These are phyloP conservation scores for Bolboschoenoplectus hybrid DNA, from an alignment of 202 grass and related monocot species.

Conservation along the genomic window DNA sequence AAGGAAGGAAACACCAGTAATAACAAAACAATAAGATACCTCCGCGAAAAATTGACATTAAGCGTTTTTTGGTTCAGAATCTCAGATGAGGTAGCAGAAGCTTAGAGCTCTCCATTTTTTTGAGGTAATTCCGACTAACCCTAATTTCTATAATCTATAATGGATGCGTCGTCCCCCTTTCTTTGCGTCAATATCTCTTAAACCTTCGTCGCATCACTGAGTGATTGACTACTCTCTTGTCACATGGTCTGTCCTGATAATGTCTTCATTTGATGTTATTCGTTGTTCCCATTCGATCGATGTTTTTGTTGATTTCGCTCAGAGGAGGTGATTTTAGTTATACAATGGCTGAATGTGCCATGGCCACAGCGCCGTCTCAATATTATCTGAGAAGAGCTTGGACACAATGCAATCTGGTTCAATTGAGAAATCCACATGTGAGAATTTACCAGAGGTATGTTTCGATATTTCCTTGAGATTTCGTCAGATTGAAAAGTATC, in stretches of 20 bases:
- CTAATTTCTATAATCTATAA: conserved; percentile 18
- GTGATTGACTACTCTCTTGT: background rate
- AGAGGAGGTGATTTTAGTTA: background rate
- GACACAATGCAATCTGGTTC: conserved; percentile 16
- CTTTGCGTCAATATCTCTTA: background rate
- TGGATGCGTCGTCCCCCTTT: background rate
- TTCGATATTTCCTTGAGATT: background rate
- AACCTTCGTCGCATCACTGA: background rate
- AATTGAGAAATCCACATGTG: conserved; percentile 20
- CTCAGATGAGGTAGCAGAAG: conserved; percentile 24
- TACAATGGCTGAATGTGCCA: conserved; percentile 60
- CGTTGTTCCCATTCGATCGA: background rate
- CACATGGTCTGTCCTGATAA: background rate
- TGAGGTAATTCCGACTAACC: conserved; percentile 22
- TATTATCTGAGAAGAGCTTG: conserved; percentile 45
- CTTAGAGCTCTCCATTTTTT: background rate
- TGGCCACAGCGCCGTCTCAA: conserved; percentile 49
- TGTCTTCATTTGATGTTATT: background rate
- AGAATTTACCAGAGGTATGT: conserved; percentile 15
- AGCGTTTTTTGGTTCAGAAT: conserved; percentile 17
- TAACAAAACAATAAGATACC: background rate
- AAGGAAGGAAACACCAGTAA: background rate
- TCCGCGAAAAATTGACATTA: background rate
- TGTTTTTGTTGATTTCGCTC: conserved; percentile 37
- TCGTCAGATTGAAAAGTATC: background rate